A percentile compares a stretch with the other conserved stretches of the same genome.
phyloP scores from a whole-genome alignment of 768 basidiomycete species.

The Phylloporus scabripes region DNA sequence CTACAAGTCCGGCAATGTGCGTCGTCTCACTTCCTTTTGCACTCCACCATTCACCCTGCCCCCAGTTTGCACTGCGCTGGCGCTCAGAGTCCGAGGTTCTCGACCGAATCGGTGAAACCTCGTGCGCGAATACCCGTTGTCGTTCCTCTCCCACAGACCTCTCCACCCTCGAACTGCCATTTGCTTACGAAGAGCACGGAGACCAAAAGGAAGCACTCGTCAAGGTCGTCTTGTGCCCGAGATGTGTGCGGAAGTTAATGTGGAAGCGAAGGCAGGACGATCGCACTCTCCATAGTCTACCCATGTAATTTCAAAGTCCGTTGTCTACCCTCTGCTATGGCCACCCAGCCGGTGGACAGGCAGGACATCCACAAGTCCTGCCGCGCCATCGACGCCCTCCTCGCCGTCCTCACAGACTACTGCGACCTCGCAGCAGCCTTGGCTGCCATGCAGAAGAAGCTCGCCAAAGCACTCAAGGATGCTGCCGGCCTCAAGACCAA shows the following conservation, averaged over 20 bases:
- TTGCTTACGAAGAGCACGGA: conserved; percentile 79
- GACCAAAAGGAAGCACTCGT: conserved; percentile 76
- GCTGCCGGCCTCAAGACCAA: conserved; percentile 56
- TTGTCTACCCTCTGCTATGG: neutral
- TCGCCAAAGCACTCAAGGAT: conserved; percentile 66
- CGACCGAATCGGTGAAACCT: conserved; percentile 75
- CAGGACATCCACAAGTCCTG: conserved; percentile 76
- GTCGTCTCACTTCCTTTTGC: conserved; percentile 18
- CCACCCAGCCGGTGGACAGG: conserved; percentile 48
- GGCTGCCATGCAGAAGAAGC: conserved; percentile 65
- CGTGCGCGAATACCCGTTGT: conserved; percentile 89
- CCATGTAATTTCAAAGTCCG: conserved; percentile 21
- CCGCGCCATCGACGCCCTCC: conserved; percentile 65
- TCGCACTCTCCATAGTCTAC: neutral
- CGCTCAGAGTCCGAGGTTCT: conserved; percentile 89
- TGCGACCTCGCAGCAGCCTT: conserved; percentile 63
- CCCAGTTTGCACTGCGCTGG: conserved; percentile 87
- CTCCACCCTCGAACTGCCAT: conserved; percentile 83
- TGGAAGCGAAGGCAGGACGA: conserved; percentile 70
- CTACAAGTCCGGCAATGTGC: conserved; percentile 85
- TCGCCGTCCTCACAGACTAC: conserved; percentile 66
- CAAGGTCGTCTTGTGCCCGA: conserved; percentile 80
- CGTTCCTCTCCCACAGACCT: conserved; percentile 37
- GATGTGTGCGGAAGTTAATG: conserved; percentile 79
- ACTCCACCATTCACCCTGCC: neutral